Base-by-base conservation (phyloP, 2,329 filamentous ascomycete genomes). In the Aspergillus ibericus region DNA sequence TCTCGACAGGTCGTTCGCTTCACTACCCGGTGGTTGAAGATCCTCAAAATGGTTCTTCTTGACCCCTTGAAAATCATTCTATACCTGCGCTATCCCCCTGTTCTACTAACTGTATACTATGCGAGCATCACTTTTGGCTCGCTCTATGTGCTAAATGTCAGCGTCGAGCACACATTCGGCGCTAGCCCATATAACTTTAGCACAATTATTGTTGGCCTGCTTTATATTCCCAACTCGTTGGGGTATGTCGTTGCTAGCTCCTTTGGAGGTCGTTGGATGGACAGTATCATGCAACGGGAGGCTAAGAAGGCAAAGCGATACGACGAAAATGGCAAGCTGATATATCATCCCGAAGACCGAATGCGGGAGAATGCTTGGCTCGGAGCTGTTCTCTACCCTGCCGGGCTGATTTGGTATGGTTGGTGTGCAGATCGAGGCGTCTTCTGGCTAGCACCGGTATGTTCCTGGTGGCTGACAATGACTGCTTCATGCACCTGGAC, bases 321-420 rank as follows among this genome's bases (percentile, higher is more conserved):
- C 66, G 89, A 91, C 64, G 82, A 82, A 35, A 75, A 84, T 36
- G 90, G 90, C 13, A 83, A 82, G 59, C 78, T 91, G 18, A 77
- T 91, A 9, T 89, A 86, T 68, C 79, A 85, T 2, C 91, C 91
- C 0, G 91, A 95, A 75, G 91, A 96, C 72, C 84, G 91, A 12
- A 90, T 95, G 85, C 82, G 87, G 44, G 89, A 93, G 70, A 95
- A 96, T 70, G 88, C 89, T 2, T 93, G 88, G 88, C 74, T 93
- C 0, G 88, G 88, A 3, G 87, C 87, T 0, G 78, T 86, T 3
- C 65, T 93, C 47, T 93, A 89, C 66, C 91, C 91, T 0, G 80
- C 81, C 0, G 87, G 87, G 0, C 73, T 95, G 59, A 78, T 95
- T 27, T 87, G 87, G 79, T 95, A 91, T 70, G 91, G 91, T 4